Percentiles rank a stretch among this genome's conserved stretches.
phyloP scores from a whole-genome alignment of 1,139 yeast species.

The Pichia sp. region DNA sequence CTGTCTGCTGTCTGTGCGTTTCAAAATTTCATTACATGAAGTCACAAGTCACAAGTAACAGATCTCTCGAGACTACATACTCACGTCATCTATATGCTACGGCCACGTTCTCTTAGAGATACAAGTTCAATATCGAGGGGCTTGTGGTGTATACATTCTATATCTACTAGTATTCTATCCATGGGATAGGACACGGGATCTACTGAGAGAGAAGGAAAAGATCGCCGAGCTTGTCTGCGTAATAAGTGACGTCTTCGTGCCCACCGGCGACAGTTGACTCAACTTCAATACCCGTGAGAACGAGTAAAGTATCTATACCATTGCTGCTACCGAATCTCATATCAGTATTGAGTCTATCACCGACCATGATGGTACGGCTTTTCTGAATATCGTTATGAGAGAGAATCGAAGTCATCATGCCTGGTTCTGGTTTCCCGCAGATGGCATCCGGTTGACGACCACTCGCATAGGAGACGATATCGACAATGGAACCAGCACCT shows the following conservation, averaged over 20 bases:
- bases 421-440: conserved; percentile 87
- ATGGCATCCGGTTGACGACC: conserved; percentile 59
- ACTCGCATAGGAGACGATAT: conserved; percentile 67
- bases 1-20: too few species aligned
- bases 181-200: too few species aligned
- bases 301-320: conserved; percentile 75
- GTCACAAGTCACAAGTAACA: too few species aligned
- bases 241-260: conserved; percentile 53
- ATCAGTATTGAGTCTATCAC: conserved; percentile 93
- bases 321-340: conserved; percentile 88
- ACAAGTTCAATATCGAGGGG: too few species aligned
- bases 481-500: conserved; percentile 92
- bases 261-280: conserved; percentile 39
- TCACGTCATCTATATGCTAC: too few species aligned
- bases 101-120: too few species aligned
- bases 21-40: too few species aligned
- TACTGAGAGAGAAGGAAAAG: too few species aligned
- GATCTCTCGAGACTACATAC: too few species aligned
- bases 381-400: conserved; percentile 58
- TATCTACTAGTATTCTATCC: too few species aligned
- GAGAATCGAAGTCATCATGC: conserved; percentile 86
- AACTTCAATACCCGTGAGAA: conserved; percentile 84
- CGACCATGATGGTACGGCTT: conserved; percentile 77
- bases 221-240: conserved; percentile 70
- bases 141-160: too few species aligned